A percentile compares a stretch with the other conserved stretches of the same genome.
These are phyloP conservation scores for Daldinia decipiens DNA, from an alignment of 495 filamentous ascomycete genomes.

Conservation along the genomic window DNA sequence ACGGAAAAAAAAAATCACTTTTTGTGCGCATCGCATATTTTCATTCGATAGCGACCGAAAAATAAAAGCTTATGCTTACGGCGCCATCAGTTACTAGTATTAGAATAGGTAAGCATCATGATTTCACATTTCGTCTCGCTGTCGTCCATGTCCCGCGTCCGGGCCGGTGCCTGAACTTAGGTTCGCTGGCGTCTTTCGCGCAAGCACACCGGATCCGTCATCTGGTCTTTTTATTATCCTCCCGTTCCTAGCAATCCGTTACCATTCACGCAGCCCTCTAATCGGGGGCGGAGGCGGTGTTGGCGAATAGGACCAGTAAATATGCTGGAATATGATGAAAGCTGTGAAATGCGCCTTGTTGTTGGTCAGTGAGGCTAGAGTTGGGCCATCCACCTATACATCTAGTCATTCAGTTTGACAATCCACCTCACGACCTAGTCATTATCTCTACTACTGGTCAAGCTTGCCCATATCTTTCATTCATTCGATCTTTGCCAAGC, in stretches of 20 bases:
- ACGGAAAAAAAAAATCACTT: conserved; percentile 15
- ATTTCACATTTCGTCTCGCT: conserved; percentile 20
- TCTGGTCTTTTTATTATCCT: not conserved
- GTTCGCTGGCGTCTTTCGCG: not conserved
- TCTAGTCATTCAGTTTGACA: conserved; percentile 12
- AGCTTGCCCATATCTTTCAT: conserved; percentile 19
- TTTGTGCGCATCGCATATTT: conserved; percentile 24
- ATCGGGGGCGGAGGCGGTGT: conserved; percentile 17
- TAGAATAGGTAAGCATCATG: conserved; percentile 40
- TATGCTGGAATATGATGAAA: conserved; percentile 24
- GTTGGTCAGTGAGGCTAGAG: conserved; percentile 12
- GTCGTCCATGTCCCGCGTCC: not conserved
- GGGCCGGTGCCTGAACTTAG: not conserved
- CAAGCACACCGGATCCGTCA: not conserved
- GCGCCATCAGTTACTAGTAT: conserved; percentile 28
- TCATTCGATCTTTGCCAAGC: conserved; percentile 5
- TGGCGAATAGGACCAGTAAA: conserved; percentile 16
- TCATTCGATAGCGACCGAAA: conserved; percentile 36
- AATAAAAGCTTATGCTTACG: conserved; percentile 28
- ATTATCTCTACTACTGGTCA: not conserved
- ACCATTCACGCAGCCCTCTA: conserved; percentile 23
- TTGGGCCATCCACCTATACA: conserved; percentile 15
- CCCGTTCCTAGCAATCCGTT: conserved; percentile 2
- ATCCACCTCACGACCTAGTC: conserved; percentile 6
- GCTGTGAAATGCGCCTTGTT: conserved; percentile 33